Percentiles rank a stretch among this genome's conserved stretches.
Conservation (phyloP, 2,329 filamentous ascomycete genomes). For the Ophiostoma ulmi region DNA sequence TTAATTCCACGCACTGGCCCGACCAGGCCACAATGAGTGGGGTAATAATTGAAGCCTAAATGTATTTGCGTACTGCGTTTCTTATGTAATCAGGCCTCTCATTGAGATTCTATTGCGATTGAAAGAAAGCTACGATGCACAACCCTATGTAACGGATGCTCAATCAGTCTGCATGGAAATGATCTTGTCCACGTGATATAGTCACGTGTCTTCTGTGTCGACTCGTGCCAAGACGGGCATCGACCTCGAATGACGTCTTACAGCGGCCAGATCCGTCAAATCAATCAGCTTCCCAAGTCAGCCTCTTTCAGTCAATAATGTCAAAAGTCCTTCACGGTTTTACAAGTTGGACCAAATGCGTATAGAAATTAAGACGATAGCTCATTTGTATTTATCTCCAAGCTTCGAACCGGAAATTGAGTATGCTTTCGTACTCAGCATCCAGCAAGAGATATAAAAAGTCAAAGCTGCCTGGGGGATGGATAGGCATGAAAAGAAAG, state of each 20-base stretch:
- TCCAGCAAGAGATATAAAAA: background rate
- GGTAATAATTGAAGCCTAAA: slow-evolving; percentile 8
- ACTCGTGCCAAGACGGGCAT: background rate
- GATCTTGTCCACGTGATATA: background rate
- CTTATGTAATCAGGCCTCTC: background rate
- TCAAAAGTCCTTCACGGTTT: background rate
- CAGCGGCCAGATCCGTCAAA: background rate
- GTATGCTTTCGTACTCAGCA: background rate
- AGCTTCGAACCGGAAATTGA: background rate
- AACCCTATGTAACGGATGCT: too few species aligned
- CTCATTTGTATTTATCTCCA: background rate
- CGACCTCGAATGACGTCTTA: background rate
- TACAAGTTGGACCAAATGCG: background rate
- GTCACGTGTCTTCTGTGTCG: background rate
- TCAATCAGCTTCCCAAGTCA: background rate
- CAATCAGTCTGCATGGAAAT: too few species aligned
- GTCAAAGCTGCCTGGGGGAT: background rate
- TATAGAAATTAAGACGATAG: background rate
- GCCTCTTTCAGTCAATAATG: too few species aligned
- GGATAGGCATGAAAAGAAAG: background rate
- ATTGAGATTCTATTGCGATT: background rate
- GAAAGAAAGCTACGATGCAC: background rate
- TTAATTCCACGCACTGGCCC: background rate
- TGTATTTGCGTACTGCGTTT: background rate
- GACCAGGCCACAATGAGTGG: background rate